These are phyloP conservation scores for Onygenales sp. DNA, from an alignment of 2,329 filamentous ascomycete genomes.

Conservation along the genomic window DNA sequence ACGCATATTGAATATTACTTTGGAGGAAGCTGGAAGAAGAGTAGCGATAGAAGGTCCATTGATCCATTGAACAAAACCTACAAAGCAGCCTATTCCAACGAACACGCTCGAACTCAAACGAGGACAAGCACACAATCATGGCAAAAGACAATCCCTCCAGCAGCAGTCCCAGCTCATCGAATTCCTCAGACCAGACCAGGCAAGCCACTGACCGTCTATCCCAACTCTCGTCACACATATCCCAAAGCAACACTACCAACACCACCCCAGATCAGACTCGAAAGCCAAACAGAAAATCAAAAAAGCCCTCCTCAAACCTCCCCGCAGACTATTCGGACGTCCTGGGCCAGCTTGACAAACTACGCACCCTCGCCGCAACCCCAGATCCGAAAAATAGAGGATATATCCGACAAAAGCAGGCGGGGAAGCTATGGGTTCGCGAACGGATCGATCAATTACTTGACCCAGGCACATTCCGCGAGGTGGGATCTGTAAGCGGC, in stretches of 20 bases:
- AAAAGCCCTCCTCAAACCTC: slow-evolving; percentile 23
- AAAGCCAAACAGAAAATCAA: slow-evolving; percentile 25
- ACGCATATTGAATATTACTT: too few relatives aligned
- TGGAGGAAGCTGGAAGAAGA: too few relatives aligned
- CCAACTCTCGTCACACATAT: slow-evolving; percentile 40
- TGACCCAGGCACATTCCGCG: slow-evolving; percentile 46
- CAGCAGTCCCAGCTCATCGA: not conserved
- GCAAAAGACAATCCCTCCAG: not conserved
- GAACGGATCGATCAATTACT: slow-evolving; percentile 52
- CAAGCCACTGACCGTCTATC: slow-evolving; percentile 36
- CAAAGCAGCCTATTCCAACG: too few relatives aligned
- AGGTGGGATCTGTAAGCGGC: slow-evolving; percentile 53
- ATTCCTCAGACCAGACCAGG: not conserved
- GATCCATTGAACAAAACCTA: too few relatives aligned
- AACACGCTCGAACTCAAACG: not conserved
- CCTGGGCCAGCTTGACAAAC: slow-evolving; percentile 44
- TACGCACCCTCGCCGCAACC: slow-evolving; percentile 45
- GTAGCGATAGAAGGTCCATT: too few relatives aligned
- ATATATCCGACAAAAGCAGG: slow-evolving; percentile 53
- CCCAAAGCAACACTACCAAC: slow-evolving; percentile 9
- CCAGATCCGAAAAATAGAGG: slow-evolving; percentile 46
- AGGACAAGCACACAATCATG: slow-evolving; percentile 3
- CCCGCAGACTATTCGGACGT: slow-evolving; percentile 56
- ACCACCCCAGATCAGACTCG: slow-evolving; percentile 4
- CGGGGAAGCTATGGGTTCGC: slow-evolving; percentile 57